These are phyloP conservation scores for Lactarius deliciosus DNA, from an alignment of 768 basidiomycete species.

Conservation along the genomic window DNA sequence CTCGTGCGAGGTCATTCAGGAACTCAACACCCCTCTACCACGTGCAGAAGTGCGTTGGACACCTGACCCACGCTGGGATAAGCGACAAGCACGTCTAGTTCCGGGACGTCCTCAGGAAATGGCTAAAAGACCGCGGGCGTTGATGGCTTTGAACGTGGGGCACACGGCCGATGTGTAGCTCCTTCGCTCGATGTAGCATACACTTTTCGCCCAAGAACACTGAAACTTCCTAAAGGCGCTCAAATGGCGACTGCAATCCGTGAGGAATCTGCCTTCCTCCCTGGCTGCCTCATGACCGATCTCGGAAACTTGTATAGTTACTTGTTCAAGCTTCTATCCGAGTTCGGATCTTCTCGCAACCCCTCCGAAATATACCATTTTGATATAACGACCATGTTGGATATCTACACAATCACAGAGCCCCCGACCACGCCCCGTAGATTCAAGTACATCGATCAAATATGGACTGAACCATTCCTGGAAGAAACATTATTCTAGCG, in stretches of 20 bases:
- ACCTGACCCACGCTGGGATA: constrained; percentile 19
- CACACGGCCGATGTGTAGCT: constrained; percentile 12
- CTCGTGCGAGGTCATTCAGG: constrained; percentile 17
- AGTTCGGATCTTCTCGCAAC: background rate
- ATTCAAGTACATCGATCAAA: constrained; percentile 8
- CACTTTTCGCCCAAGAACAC: constrained; percentile 1
- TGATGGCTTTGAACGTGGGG: constrained; percentile 19
- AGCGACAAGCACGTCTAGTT: constrained; percentile 7
- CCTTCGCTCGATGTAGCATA: constrained; percentile 2
- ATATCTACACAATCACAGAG: constrained; percentile 9
- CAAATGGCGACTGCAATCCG: constrained; percentile 7
- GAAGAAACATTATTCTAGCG: constrained; percentile 10
- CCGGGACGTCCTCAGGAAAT: background rate
- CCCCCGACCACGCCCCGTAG: background rate
- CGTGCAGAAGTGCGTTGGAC: constrained; percentile 17
- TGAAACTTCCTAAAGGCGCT: background rate
- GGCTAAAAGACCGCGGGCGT: constrained; percentile 15
- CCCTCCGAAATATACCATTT: constrained; percentile 8
- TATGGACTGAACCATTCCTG: constrained; percentile 7
- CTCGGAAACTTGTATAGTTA: constrained; percentile 8
- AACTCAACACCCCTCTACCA: constrained; percentile 18
- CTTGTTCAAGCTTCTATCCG: background rate
- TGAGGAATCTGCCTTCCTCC: constrained; percentile 11
- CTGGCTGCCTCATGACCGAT: constrained; percentile 20
- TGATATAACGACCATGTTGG: constrained; percentile 4